Evolutionary conservation across 2,329 filamentous ascomycete genomes (phyloP), one percentile per base, ranked within the genome.

Genomic region (Penicillium fuscoglaucum): DNA sequence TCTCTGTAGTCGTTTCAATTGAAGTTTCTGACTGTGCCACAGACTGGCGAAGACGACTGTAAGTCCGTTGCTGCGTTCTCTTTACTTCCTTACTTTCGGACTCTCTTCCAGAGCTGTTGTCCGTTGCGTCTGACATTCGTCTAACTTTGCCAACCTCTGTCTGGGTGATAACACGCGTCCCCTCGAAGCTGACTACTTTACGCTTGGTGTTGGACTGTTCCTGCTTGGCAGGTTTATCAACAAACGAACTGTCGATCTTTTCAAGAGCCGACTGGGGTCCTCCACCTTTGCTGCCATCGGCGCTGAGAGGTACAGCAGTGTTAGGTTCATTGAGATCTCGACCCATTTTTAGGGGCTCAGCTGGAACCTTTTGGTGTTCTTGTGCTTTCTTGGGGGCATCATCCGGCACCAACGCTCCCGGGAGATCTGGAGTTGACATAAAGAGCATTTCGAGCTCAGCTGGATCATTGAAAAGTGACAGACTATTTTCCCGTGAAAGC

Each of bases 401-500:
- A 12, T 31, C 24, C 6, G 21, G 21, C 9, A 8, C 26, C 13
- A 13, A 10, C 12, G 12, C 15, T 12, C 35, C 50, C 9, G 37
- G 50, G 28, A 54, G 28, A 37, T 57, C 55, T 1, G 55, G 50
- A 13, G 55, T 57, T 8, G 68, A 65, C 35, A 67, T 66, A 24
- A 75, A 62, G 45, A 74, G 62, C 52, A 63, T 66, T 19, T 66
- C 66, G 41, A 75, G 64, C n/a, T 74, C 70, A 37, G 58, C 64
- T 1, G 65, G 50, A 21, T 69, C 67, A 19, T 65, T 63, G 12
- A 62, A 66, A 2, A 63, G 57, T 6, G 62, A 63, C 8, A 52
- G 50, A 13, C 47, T 60, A 43, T 58, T 57, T 6, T 46, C 43
- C 6, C 61, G 58, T 3, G 66, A 64, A 17, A 70, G 21, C 19